Percentiles rank a stretch among this genome's conserved stretches.
These are phyloP conservation scores for Amphibolis antarctica DNA, from an alignment of 106 monocot genomes.

Conservation along the genomic window DNA sequence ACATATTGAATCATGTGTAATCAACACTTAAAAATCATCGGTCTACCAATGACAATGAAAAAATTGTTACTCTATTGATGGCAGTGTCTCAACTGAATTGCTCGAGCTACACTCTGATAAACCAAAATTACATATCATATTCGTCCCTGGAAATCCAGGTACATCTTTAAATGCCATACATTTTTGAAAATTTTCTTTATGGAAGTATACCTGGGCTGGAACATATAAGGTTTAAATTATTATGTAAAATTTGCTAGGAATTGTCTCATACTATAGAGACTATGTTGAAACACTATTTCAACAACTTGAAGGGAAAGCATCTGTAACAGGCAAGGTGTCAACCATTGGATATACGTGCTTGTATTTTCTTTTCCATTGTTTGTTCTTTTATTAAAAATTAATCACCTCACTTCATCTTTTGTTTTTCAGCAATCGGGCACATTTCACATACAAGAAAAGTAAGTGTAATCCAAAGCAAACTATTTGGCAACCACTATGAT, in stretches of 20 bases:
- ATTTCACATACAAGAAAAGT: slow-evolving; percentile 63
- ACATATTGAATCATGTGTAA: background rate
- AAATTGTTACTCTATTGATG: background rate
- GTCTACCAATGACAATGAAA: background rate
- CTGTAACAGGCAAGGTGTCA: slow-evolving; percentile 60
- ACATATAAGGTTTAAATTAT: background rate
- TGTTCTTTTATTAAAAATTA: background rate
- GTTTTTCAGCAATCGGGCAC: slow-evolving; percentile 62
- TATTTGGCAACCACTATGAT: background rate
- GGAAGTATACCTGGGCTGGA: too few species aligned
- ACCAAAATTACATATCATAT: background rate
- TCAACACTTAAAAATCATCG: too few species aligned
- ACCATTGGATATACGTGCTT: background rate
- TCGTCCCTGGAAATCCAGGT: slow-evolving; percentile 96
- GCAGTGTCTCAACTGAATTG: slow-evolving; percentile 6
- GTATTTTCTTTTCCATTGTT: background rate
- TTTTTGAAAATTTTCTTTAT: background rate
- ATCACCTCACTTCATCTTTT: slow-evolving; percentile 15
- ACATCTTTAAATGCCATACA: background rate
- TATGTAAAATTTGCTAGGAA: slow-evolving; percentile 24
- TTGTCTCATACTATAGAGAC: slow-evolving; percentile 62
- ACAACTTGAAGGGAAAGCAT: slow-evolving; percentile 51
- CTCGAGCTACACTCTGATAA: slow-evolving; percentile 9
- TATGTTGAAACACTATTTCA: slow-evolving; percentile 61
- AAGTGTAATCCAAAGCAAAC: background rate